Evolutionary conservation across 208 protist genomes (phyloP), one percentile per base, ranked within the genome.

Genomic region (Porcisia hertigi): DNA sequence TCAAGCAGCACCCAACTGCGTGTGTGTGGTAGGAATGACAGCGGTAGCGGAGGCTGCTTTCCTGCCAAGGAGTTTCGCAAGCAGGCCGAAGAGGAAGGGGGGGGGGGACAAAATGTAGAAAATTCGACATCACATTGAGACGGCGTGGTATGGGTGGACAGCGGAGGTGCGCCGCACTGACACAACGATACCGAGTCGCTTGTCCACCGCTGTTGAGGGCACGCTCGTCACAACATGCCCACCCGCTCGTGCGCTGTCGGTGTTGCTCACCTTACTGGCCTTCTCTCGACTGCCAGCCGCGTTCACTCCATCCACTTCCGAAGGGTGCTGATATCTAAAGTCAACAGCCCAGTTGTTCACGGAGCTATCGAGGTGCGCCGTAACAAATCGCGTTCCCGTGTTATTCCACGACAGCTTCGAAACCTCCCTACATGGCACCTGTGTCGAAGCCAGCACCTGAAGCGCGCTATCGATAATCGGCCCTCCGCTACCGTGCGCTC

Each of bases 381-480:
- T 96, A 34, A 92, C 83, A 66, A 97, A 93, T 71, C 91, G 87
- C 11, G 90, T 94, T 18, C 91, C 91, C 18, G 88, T 92, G 45
- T 84, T 85, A 71, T 96, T 95, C 92, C 93, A 97, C 65, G 87
- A 88, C 62, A 96, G 65, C 55, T 88, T 88, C 12, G 84, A 78
- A n/a, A 94, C 79, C 36, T 92, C 88, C 62, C 90, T 84, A 58
- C 86, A 89, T 36, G 71, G 36, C 30, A 88, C 72, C 53, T 84
- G 76, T 16, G 84, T 75, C 55, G 79, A 80, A 25, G 79, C 81
- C 73, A 92, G 59, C 41, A 91, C 69, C 41, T 86, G 82, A 23
- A 96, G 84, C 62, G 84, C 69, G 23, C 23, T 34, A 12, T 43
- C 43, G 30, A 45, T 49, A n/a, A 53, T 20, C 16, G 66, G n/a